phyloP scores from a whole-genome alignment of 2,329 filamentous ascomycete species.

The Colletotrichum trifolii region DNA sequence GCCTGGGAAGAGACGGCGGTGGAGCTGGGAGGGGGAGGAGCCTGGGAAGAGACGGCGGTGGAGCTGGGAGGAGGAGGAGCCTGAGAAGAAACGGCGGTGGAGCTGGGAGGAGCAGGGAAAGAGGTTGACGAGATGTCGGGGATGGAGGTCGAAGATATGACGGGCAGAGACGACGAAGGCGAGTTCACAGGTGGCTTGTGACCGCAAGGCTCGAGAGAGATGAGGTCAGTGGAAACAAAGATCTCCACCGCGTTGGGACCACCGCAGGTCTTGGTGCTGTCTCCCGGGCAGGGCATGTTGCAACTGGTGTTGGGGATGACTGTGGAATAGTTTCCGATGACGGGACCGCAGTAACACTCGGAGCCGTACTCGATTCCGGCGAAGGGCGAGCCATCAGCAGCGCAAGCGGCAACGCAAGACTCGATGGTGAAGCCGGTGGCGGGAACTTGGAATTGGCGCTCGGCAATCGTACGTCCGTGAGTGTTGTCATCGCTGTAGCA shows the following conservation, averaged over 20 bases:
- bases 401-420: constrained; percentile 56
- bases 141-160: constrained; percentile 28
- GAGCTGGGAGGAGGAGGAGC: constrained; percentile 37
- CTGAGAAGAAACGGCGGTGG: constrained; percentile 32
- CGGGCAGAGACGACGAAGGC: constrained; percentile 34
- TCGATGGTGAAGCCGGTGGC: constrained; percentile 53
- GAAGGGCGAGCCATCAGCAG: constrained; percentile 56
- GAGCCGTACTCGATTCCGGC: constrained; percentile 60
- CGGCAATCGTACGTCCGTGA: constrained; percentile 57
- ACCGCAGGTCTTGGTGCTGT: constrained; percentile 55
- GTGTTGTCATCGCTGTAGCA: constrained; percentile 65
- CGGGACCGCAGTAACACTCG: constrained; percentile 61
- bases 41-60: constrained; percentile 25
- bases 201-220: constrained; percentile 62
- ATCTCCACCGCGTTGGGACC: constrained; percentile 55
- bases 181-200: constrained; percentile 43
- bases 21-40: constrained; percentile 32
- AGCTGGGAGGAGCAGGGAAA: constrained; percentile 28
- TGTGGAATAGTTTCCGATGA: constrained; percentile 60
- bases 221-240: constrained; percentile 60
- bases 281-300: constrained; percentile 62
- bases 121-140: constrained; percentile 27
- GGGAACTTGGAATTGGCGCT: constrained; percentile 52
- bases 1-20: constrained; percentile 24
- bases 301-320: constrained; percentile 54